These are phyloP conservation scores for Gleditsia sinensis DNA, from an alignment of 306 rosid genomes.

Conservation along the genomic window DNA sequence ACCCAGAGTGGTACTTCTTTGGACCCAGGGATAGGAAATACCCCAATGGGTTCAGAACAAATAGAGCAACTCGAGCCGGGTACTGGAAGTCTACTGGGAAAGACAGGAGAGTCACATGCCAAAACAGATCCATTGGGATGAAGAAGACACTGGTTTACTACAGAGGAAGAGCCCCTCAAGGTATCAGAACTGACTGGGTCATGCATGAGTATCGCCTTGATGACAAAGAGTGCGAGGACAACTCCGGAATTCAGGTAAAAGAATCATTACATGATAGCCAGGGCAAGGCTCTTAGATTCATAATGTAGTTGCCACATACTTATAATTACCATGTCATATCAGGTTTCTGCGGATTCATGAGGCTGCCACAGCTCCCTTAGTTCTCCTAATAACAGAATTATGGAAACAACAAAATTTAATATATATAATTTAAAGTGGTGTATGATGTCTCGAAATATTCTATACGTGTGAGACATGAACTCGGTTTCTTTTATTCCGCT, in stretches of 20 bases:
- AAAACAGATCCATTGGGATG: slow-evolving; percentile 89
- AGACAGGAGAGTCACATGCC: slow-evolving; percentile 75
- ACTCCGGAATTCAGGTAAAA: slow-evolving; percentile 73
- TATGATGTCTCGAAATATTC: too few species aligned
- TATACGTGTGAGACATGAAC: too few species aligned
- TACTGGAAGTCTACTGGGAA: slow-evolving; percentile 98
- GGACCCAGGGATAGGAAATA: slow-evolving; percentile 94
- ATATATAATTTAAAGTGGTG: too few species aligned
- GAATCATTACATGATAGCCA: background rate
- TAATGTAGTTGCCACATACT: too few species aligned
- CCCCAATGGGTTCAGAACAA: slow-evolving; percentile 95
- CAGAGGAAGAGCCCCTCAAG: slow-evolving; percentile 98
- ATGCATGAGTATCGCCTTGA: slow-evolving; percentile 99
- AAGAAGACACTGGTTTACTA: slow-evolving; percentile 96
- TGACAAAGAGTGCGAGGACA: slow-evolving; percentile 73
- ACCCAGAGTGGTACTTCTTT: slow-evolving; percentile 98
- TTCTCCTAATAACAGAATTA: too few species aligned
- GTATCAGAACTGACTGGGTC: slow-evolving; percentile 94
- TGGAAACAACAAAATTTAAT: too few species aligned
- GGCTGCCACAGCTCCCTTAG: too few species aligned
- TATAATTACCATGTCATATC: too few species aligned
- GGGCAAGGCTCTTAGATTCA: background rate
- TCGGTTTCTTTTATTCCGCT: too few species aligned
- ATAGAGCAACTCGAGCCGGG: slow-evolving; percentile 95
- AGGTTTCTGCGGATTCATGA: background rate